Base-by-base conservation (phyloP, 2,329 filamentous ascomycete species). In the Aspergillaceae sp. region DNA sequence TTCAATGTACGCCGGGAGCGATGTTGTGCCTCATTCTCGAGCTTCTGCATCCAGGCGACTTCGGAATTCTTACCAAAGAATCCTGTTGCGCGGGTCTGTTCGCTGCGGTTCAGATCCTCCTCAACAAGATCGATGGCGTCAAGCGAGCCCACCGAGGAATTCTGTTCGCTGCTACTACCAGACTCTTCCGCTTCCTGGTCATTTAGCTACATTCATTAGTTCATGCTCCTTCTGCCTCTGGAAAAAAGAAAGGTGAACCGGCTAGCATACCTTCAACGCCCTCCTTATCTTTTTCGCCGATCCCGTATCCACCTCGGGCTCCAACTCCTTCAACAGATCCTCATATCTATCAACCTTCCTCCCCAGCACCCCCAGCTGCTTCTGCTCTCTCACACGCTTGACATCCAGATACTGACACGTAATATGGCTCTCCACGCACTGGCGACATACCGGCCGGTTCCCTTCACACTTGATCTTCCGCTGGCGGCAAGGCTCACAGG, bases 51-150 rank as follows among this genome's bases (percentile, higher is more conserved):
- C 70, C 70, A 72, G 2, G 62, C 60, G 29, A 70, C 53, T 34
- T 71, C 69, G 0, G 69, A 72, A 41, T 64, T 70, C 48, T 72
- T 72, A 9, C 70, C 70, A 48, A 67, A 65, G 47, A 65, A 72
- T 0, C 69, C 67, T 2, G 61, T 63, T 2, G 63, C 60, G 29
- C 65, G 56, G 5, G 62, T 59, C 10, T 58, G 57, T 30, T 66
- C 64, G 10, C 54, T 60, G 11, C 63, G 61, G 28, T 68, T 65
- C 41, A 71, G 52, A 46, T 72, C 70, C 48, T 72, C 68, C 5
- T 68, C 61, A 4, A 71, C 60, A 8, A 64, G 47, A 50, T 72
- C 70, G 9, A 71, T 57, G 1, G 62, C 65, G 32, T 68, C 62
- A 7, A 69, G 59, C 6, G 70, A 73, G 6, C 67, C 68, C 33